phyloP scores from a whole-genome alignment of 306 rosid genomes.

The Castanea mollissima region DNA sequence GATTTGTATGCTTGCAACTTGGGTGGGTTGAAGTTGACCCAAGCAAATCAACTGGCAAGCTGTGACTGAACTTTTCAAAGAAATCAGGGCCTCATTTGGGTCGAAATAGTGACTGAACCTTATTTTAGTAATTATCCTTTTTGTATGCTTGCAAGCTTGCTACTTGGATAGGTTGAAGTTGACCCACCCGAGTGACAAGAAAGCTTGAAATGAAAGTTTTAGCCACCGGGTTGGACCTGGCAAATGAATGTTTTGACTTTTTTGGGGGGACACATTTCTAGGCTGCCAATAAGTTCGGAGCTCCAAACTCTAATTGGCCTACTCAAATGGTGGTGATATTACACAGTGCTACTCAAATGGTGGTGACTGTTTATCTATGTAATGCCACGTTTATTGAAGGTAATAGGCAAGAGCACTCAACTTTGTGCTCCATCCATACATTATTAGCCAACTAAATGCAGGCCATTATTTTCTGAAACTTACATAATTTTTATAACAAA shows the following conservation, averaged over 20 bases:
- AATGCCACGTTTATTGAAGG: not conserved
- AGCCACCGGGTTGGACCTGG: not conserved
- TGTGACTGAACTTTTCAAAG: not conserved
- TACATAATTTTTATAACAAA: not conserved
- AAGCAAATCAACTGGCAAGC: not conserved
- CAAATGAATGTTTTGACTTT: not conserved
- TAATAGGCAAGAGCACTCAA: not conserved
- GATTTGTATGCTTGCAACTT: not conserved
- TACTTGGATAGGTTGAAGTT: constrained; percentile 13
- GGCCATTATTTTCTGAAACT: not conserved
- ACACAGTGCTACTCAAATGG: not conserved
- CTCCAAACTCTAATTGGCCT: too few relatives aligned
- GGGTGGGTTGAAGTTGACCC: not conserved
- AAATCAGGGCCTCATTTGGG: not conserved
- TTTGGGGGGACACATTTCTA: too few relatives aligned
- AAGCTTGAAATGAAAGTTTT: not conserved
- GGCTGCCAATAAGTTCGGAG: too few relatives aligned
- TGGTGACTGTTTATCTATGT: not conserved
- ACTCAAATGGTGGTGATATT: too few relatives aligned
- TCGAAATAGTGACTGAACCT: not conserved
- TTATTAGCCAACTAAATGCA: not conserved
- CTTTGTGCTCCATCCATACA: not conserved
- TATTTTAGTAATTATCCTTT: not conserved
- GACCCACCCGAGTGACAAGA: not conserved
- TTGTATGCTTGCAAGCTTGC: constrained; percentile 3